Evolutionary conservation across 225 moss, liverwort and hornwort genomes (phyloP).

Genomic region (Polytrichum formosum): DNA sequence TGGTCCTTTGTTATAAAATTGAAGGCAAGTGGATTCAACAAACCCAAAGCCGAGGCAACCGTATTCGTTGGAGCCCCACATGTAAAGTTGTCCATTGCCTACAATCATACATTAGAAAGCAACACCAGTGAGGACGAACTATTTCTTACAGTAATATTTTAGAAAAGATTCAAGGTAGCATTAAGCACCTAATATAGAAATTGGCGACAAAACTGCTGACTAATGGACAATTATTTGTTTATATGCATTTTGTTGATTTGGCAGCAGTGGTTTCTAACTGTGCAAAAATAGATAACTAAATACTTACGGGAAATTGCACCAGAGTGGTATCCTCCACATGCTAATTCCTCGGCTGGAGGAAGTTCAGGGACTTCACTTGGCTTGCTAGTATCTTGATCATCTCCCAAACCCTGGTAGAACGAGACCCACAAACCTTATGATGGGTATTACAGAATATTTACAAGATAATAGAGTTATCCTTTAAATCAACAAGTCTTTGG

Average conservation of each 20-base stretch:
- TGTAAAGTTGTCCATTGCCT: constrained; percentile 80
- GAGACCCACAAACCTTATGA: background rate
- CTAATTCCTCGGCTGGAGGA: constrained; percentile 56
- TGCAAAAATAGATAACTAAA: background rate
- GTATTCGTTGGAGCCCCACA: constrained; percentile 99
- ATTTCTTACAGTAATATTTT: too few species aligned
- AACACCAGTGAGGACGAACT: too few species aligned
- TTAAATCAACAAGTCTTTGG: too few species aligned
- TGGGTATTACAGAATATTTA: background rate
- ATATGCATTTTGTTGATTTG: too few species aligned
- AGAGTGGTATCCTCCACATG: constrained; percentile 93
- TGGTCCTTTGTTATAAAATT: too few species aligned
- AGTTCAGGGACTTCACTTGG: constrained; percentile 54
- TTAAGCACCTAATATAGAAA: too few species aligned
- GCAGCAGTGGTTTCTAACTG: too few species aligned
- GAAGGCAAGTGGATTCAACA: constrained; percentile 4
- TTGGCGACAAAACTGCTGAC: too few species aligned
- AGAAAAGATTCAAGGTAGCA: too few species aligned
- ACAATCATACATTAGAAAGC: constrained; percentile 4
- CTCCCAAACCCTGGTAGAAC: constrained; percentile 65
- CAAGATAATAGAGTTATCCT: background rate
- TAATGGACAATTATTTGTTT: too few species aligned
- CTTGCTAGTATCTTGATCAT: constrained; percentile 55
- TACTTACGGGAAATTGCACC: constrained; percentile 72
- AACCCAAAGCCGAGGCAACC: constrained; percentile 94